A percentile compares a stretch with the other conserved stretches of the same genome.
These are phyloP conservation scores for Tilletia horrida DNA, from an alignment of 1,284 basidiomycete genomes.

Conservation along the genomic window DNA sequence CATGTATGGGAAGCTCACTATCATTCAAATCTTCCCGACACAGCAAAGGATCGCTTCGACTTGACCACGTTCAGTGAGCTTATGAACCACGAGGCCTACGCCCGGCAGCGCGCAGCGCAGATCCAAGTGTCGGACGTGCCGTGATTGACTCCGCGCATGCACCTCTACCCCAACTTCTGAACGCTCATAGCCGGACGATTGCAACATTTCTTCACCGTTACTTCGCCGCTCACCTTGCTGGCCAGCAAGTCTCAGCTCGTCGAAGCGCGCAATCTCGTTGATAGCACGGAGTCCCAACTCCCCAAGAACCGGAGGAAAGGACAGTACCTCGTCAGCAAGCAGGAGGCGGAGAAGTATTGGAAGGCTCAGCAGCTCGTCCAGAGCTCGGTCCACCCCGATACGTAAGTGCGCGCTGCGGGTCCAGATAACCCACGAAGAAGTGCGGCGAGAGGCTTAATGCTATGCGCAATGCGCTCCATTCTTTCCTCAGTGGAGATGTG, in stretches of 20 bases:
- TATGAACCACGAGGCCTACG: too few species aligned
- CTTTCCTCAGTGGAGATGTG: slow-evolving; percentile 30
- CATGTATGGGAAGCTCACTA: too few species aligned
- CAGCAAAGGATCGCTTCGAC: too few species aligned
- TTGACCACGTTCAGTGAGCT: too few species aligned
- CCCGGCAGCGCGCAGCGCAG: too few species aligned
- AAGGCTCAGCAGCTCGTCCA: slow-evolving; percentile 47
- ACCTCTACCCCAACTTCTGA: too few species aligned
- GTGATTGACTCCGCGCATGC: too few species aligned
- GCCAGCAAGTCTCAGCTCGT: slow-evolving; percentile 49
- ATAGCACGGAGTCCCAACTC: slow-evolving; percentile 28
- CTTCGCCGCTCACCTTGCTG: slow-evolving; percentile 61
- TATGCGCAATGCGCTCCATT: background rate
- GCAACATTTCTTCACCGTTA: slow-evolving; percentile 60
- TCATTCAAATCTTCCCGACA: too few species aligned
- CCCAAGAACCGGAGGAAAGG: slow-evolving; percentile 25
- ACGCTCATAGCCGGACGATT: slow-evolving; percentile 56
- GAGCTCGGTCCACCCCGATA: slow-evolving; percentile 59
- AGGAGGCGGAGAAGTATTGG: slow-evolving; percentile 39
- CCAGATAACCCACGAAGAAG: background rate
- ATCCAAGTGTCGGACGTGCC: too few species aligned
- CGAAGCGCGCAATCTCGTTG: slow-evolving; percentile 31
- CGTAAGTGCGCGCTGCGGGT: slow-evolving; percentile 16
- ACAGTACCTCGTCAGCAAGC: slow-evolving; percentile 24
- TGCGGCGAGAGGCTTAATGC: background rate